Conservation (phyloP, 2,329 filamentous ascomycete species). For the Penicillium rolfsii region DNA sequence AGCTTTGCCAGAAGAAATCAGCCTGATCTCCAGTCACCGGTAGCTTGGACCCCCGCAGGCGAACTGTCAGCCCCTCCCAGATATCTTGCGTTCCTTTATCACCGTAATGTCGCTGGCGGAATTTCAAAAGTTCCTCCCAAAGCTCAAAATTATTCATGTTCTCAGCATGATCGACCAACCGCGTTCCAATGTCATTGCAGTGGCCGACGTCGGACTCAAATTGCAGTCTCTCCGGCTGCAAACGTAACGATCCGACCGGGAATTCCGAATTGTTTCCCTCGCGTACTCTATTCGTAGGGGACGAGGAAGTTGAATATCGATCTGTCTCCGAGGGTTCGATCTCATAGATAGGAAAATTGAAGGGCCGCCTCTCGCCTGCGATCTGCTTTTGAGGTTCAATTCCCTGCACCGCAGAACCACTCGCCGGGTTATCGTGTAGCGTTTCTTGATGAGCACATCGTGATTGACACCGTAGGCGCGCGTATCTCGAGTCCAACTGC, state of each 20-base stretch:
- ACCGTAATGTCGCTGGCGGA: constrained; percentile 49
- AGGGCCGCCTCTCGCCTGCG: constrained; percentile 13
- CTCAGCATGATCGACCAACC: constrained; percentile 42
- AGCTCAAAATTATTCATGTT: constrained; percentile 44
- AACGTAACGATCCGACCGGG: constrained; percentile 23
- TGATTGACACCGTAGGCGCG: constrained; percentile 36
- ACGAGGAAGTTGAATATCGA: neutral
- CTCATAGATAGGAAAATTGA: constrained; percentile 34
- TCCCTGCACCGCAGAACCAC: neutral
- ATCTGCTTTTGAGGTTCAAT: constrained; percentile 4
- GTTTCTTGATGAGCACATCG: constrained; percentile 20
- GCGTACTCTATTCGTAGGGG: constrained; percentile 1
- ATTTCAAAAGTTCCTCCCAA: constrained; percentile 51
- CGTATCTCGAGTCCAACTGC: constrained; percentile 32
- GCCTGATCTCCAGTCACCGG: constrained; percentile 43
- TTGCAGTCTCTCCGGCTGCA: constrained; percentile 43
- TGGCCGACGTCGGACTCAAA: constrained; percentile 49
- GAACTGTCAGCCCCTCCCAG: constrained; percentile 43
- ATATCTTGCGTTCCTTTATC: constrained; percentile 47
- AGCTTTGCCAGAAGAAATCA: constrained; percentile 48
- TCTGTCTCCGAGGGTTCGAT: constrained; percentile 28
- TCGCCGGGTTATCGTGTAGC: constrained; percentile 9
- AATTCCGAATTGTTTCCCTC: constrained; percentile 4
- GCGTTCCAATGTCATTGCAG: constrained; percentile 38
- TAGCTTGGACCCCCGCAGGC: constrained; percentile 37